phyloP scores from a whole-genome alignment of 345 rosid species.

The Eutrema heterophyllum region DNA sequence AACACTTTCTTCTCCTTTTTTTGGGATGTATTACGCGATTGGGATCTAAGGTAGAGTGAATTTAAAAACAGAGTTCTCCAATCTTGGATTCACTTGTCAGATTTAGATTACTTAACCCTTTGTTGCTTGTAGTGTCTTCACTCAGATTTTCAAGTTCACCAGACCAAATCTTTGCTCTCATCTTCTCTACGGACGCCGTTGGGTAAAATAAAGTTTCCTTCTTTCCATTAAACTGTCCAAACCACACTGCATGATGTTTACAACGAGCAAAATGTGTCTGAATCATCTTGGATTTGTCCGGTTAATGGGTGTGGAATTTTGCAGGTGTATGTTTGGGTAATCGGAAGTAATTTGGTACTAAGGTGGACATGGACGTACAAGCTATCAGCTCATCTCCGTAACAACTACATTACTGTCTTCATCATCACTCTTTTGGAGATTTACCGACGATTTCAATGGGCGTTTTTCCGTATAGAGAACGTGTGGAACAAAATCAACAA shows the following conservation, averaged over 20 bases:
- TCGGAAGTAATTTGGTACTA: constrained; percentile 80
- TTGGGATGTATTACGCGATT: constrained; percentile 93
- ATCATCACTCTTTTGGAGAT: constrained; percentile 78
- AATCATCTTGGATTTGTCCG: not conserved
- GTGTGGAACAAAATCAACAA: constrained; percentile 77
- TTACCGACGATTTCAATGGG: constrained; percentile 86
- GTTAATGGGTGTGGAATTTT: too few relatives aligned
- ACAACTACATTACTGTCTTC: constrained; percentile 80
- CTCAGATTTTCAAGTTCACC: constrained; percentile 78
- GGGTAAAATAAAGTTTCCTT: constrained; percentile 48
- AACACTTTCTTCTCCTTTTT: constrained; percentile 87
- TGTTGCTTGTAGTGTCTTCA: constrained; percentile 55
- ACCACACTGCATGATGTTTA: not conserved
- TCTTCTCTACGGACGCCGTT: constrained; percentile 61
- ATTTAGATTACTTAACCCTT: not conserved
- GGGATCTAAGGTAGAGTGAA: constrained; percentile 81
- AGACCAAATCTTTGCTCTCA: constrained; percentile 50
- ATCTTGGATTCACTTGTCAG: not conserved
- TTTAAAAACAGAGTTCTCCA: not conserved
- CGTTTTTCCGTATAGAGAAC: constrained; percentile 89
- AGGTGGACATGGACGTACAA: constrained; percentile 98
- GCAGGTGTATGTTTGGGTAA: constrained; percentile 91
- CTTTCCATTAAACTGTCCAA: not conserved
- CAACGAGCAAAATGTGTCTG: not conserved
- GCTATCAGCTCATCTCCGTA: constrained; percentile 92